These are phyloP conservation scores for Tribonema minus DNA, from an alignment of 108 stramenopile species.

Conservation along the genomic window DNA sequence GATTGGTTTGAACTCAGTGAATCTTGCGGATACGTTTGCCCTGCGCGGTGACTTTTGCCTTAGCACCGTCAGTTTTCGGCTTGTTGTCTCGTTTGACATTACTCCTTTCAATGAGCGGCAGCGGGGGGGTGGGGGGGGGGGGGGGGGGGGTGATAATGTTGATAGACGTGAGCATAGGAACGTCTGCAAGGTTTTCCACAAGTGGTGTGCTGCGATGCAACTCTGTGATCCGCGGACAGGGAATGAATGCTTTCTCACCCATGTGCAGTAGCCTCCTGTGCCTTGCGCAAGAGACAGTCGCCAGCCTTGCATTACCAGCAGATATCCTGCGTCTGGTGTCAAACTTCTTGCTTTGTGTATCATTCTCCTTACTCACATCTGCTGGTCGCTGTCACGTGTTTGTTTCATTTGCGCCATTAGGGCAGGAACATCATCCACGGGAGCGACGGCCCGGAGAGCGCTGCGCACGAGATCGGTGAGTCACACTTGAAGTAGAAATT, in stretches of 20 bases:
- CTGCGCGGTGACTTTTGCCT: background rate
- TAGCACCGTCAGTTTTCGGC: background rate
- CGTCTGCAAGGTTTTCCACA: no score
- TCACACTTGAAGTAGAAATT: no score
- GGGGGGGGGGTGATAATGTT: no score
- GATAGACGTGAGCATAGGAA: no score
- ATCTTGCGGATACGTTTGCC: background rate
- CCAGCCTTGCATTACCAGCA: background rate
- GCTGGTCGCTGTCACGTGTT: background rate
- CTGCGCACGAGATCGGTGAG: conserved; percentile 84
- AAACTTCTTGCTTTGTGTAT: background rate
- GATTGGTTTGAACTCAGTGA: background rate
- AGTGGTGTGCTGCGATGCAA: no score
- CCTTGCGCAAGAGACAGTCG: background rate
- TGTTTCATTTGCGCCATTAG: conserved; percentile 16
- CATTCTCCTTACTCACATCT: background rate
- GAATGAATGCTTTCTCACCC: background rate
- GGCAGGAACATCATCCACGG: conserved; percentile 84
- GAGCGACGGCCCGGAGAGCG: conserved; percentile 82
- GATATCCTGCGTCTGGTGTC: background rate
- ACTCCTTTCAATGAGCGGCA: background rate
- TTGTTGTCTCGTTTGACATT: background rate
- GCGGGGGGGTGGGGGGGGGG: background rate
- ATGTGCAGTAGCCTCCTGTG: background rate
- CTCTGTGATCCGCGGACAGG: no score